Conservation (phyloP, 805 yeast genomes). For the Schwanniomyces vanrijiae region DNA sequence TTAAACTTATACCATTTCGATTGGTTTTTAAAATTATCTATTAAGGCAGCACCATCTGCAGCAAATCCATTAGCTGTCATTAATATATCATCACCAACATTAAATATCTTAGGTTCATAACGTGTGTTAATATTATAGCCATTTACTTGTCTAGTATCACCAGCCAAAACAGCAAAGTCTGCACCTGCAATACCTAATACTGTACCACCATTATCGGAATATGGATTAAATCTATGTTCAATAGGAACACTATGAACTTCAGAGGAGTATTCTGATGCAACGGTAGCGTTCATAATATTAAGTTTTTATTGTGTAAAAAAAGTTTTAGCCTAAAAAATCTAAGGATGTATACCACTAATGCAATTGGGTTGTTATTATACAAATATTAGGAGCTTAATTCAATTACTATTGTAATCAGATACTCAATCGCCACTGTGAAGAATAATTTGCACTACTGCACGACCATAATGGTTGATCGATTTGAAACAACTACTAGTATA, state of each 20-base stretch:
- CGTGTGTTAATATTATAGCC: conserved; percentile 94
- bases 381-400: background rate
- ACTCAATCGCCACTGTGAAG: conserved; percentile 2
- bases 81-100: conserved; percentile 83
- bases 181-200: conserved; percentile 97
- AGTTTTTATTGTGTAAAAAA: background rate
- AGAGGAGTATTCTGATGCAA: conserved; percentile 66
- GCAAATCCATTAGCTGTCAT: conserved; percentile 95
- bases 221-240: conserved; percentile 91
- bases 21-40: conserved; percentile 67
- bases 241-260: conserved; percentile 62
- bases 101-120: conserved; percentile 84
- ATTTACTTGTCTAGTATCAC: conserved; percentile 95
- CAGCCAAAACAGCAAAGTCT: conserved; percentile 95
- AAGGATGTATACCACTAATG: background rate
- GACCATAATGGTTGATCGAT: background rate
- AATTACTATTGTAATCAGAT: background rate
- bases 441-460: background rate
- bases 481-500: background rate
- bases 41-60: conserved; percentile 88
- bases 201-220: conserved; percentile 95
- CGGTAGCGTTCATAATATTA: conserved; percentile 36
- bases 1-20: conserved; percentile 92
- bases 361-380: background rate
- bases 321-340: background rate